Evolutionary conservation across 495 filamentous ascomycete genomes (phyloP).

Genomic region (Neurospora sp.): DNA sequence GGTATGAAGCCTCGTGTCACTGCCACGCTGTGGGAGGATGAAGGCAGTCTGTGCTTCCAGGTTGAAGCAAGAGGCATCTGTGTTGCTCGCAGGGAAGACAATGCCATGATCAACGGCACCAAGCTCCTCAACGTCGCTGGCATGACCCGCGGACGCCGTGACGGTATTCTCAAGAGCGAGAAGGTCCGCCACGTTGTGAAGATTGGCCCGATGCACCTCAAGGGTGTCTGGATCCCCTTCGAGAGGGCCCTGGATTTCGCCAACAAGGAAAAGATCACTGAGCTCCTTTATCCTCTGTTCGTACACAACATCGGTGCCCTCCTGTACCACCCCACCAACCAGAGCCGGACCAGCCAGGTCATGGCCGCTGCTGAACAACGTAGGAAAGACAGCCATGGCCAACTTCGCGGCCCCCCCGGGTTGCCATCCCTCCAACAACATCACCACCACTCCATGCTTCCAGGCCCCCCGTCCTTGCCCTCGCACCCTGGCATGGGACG

Average conservation of each 20-base stretch:
- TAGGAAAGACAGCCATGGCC: constrained; percentile 51
- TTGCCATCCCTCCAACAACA: constrained; percentile 64
- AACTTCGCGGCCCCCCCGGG: constrained; percentile 33
- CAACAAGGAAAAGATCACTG: constrained; percentile 99
- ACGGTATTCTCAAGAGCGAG: constrained; percentile 96
- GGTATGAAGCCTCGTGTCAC: constrained; percentile 98
- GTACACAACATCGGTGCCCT: constrained; percentile 95
- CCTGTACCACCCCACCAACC: constrained; percentile 88
- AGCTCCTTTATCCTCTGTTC: constrained; percentile 88
- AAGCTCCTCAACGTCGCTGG: constrained; percentile 95
- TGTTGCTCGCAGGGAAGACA: constrained; percentile 91
- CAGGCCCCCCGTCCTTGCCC: constrained; percentile 59
- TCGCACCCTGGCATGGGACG: constrained; percentile 60
- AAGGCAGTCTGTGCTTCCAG: constrained; percentile 95
- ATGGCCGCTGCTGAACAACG: constrained; percentile 73
- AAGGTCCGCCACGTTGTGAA: constrained; percentile 96
- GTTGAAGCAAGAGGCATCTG: constrained; percentile 95
- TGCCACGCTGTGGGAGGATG: constrained; percentile 96
- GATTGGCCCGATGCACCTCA: constrained; percentile 97
- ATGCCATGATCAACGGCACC: constrained; percentile 98
- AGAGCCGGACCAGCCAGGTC: constrained; percentile 67
- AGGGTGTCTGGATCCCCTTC: constrained; percentile 98
- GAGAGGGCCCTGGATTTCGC: constrained; percentile 94
- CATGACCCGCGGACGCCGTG: constrained; percentile 91
- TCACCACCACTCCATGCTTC: constrained; percentile 71